A percentile compares a stretch with the other conserved stretches of the same genome.
These are phyloP conservation scores for Amanita fuliginea DNA, from an alignment of 768 basidiomycete species.

Conservation along the genomic window DNA sequence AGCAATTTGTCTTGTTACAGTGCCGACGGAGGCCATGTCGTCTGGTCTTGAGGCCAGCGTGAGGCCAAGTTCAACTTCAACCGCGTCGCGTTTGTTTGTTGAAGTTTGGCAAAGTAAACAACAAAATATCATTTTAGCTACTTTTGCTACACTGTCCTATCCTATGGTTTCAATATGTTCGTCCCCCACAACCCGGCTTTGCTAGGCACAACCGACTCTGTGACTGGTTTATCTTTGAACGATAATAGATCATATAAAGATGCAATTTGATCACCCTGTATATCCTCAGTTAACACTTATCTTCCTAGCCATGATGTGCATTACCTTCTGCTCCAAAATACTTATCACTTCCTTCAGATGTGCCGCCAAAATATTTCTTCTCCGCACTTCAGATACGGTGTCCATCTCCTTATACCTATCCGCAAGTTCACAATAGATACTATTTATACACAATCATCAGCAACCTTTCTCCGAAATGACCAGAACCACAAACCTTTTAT, in stretches of 20 bases:
- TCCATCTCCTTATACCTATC: constrained; percentile 92
- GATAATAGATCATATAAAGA: constrained; percentile 74
- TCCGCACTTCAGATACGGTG: constrained; percentile 67
- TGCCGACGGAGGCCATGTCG: constrained; percentile 35
- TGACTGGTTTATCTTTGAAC: constrained; percentile 57
- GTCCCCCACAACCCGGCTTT: background rate
- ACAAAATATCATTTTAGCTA: too few relatives aligned
- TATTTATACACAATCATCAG: constrained; percentile 20
- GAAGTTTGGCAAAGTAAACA: background rate
- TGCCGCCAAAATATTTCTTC: constrained; percentile 76
- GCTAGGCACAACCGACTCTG: constrained; percentile 1
- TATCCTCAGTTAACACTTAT: background rate
- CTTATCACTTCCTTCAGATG: constrained; percentile 91
- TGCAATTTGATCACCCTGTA: constrained; percentile 89
- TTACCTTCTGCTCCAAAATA: constrained; percentile 82
- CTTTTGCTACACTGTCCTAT: background rate
- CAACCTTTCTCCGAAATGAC: constrained; percentile 2
- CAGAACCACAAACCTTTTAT: constrained; percentile 63
- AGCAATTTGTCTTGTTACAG: constrained; percentile 59
- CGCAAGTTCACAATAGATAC: constrained; percentile 83
- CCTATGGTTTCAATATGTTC: constrained; percentile 1
- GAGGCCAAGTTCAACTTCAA: background rate
- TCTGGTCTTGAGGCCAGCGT: background rate
- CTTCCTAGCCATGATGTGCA: constrained; percentile 3
- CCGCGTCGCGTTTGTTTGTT: constrained; percentile 2